Base-by-base conservation (phyloP, 805 yeast species). In the Yarrowia sp. region DNA sequence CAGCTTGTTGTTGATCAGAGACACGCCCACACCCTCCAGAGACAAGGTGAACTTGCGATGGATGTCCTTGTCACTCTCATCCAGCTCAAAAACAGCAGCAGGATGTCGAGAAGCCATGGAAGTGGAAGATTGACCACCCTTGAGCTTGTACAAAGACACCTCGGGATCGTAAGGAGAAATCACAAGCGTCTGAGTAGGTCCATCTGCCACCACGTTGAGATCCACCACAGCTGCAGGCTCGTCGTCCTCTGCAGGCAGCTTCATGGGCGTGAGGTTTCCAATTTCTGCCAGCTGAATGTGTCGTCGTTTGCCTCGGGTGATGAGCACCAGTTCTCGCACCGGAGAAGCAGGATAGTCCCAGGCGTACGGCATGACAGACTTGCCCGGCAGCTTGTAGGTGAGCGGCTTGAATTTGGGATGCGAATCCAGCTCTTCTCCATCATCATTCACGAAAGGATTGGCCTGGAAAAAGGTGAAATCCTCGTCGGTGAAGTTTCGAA, bases 271-370 rank as follows among this genome's bases (percentile, higher is more conserved):
- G 67, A 92, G 79, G 66, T 88, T 88, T 24, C 99, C 99, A 70
- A 95, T 93, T 74, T 95, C 98, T 0, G 96, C 95, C 62, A 95
- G 76, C 71, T 91, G 96, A 21, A 96, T 82, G 52, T 85, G 84
- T 66, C 98, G 81, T 71, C 89, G 92, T 30, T 87, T 80, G 1
- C 89, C 89, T 56, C 87, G 87, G 11, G 88, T 81, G 66, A 92
- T 80, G 35, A 95, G 75, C 3, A 91, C 81, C 33, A 95, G 76
- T 71, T 92, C 97, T 73, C 92, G 92, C 51, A 87, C 82, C 10
- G 83, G 78, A 0, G 97, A 98, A 62, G 96, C 91, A 0, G 99
- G 99, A 76, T 83, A 95, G 74, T 95, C 99, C 92, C 97, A 95
- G 0, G 99, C 90, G 74, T 95, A 95, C 0, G 98, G 97, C 98